phyloP scores from a whole-genome alignment of 2,329 filamentous ascomycete species.

The Trichophyton benhamiae region DNA sequence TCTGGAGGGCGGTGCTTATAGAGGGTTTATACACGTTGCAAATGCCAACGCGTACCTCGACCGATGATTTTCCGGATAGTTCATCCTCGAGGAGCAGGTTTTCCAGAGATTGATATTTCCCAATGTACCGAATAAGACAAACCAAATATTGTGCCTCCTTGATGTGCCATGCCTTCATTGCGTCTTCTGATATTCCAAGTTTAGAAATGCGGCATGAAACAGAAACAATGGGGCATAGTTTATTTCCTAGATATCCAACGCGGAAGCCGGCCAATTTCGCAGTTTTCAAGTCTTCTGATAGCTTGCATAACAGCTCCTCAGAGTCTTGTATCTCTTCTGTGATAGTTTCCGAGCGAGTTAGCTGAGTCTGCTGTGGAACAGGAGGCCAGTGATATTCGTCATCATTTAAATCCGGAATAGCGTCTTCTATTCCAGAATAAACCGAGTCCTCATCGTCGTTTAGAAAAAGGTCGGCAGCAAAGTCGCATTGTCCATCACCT shows the following conservation, averaged over 20 bases:
- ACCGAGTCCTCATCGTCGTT: conserved; percentile 16
- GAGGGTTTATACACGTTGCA: conserved; percentile 62
- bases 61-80: conserved; percentile 22
- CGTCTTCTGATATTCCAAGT: conserved; percentile 61
- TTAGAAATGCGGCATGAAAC: conserved; percentile 58
- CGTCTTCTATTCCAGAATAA: conserved; percentile 12
- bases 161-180: conserved; percentile 65
- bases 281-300: conserved; percentile 49
- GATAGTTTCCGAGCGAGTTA: background rate
- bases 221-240: conserved; percentile 44
- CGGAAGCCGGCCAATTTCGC: conserved; percentile 57
- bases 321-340: background rate
- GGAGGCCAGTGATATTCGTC: conserved; percentile 25
- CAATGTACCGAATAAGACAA: conserved; percentile 53
- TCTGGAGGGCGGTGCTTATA: conserved; percentile 39
- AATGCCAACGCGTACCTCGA: conserved; percentile 58
- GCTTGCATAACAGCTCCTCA: conserved; percentile 20
- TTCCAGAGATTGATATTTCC: conserved; percentile 50
- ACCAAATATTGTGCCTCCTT: conserved; percentile 56
- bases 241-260: conserved; percentile 48
- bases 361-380: conserved; percentile 4
- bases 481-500: conserved; percentile 18
- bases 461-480: conserved; percentile 26
- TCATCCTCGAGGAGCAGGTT: conserved; percentile 36
- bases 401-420: conserved; percentile 25